phyloP scores from a whole-genome alignment of 192 early-diverging fungal species.

The Umbelopsis sp. region DNA sequence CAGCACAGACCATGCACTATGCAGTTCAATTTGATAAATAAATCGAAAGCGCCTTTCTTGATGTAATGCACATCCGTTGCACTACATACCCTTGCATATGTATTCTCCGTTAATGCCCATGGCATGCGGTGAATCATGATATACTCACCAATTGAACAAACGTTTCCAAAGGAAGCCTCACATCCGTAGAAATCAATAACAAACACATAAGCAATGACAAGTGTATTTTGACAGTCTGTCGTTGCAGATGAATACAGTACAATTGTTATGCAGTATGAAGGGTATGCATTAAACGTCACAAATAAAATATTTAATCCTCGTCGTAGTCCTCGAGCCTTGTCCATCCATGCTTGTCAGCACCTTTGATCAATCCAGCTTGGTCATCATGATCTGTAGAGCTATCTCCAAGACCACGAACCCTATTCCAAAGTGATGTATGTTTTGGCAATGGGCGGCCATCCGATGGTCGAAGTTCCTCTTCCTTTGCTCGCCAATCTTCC shows the following conservation, averaged over 20 bases:
- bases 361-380: conserved; percentile 12
- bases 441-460: conserved; percentile 6
- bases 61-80: too few species aligned
- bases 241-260: background rate
- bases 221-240: too few species aligned
- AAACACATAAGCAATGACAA: too few species aligned
- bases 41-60: too few species aligned
- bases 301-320: background rate
- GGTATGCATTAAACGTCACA: background rate
- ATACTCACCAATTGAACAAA: too few species aligned
- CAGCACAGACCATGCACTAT: too few species aligned
- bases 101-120: too few species aligned
- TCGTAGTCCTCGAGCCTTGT: background rate
- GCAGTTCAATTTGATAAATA: too few species aligned
- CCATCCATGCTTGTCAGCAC: conserved; percentile 3
- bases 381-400: conserved; percentile 18
- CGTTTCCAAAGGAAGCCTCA: too few species aligned
- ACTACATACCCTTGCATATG: too few species aligned
- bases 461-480: background rate
- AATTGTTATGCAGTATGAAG: background rate
- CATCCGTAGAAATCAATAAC: too few species aligned
- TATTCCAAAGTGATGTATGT: conserved; percentile 27
- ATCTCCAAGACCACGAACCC: conserved; percentile 22
- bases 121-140: too few species aligned
- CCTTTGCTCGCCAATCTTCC: conserved; percentile 18